Conservation (phyloP, 257 asterid species). For the Solanum arcanum region DNA sequence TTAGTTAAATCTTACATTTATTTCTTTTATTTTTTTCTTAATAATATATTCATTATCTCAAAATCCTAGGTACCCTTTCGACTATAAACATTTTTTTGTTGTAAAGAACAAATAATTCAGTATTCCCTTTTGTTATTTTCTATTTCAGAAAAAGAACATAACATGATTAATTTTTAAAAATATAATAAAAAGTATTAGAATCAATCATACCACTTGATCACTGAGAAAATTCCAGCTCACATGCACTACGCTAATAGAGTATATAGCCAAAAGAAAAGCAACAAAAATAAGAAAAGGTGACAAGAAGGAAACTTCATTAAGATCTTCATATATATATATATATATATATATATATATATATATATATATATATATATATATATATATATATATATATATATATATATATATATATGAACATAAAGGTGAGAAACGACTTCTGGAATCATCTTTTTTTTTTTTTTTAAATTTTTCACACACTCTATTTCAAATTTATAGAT, state of each 20-base stretch:
- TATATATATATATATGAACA: neutral
- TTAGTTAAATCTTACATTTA: too few species aligned
- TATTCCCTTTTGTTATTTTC: neutral
- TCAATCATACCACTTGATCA: neutral
- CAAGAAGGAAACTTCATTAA: neutral
- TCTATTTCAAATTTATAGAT: neutral
- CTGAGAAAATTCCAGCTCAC: neutral
- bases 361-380: too few species aligned
- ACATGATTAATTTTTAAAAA: neutral
- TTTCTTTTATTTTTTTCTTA: too few species aligned
- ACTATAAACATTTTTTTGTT: neutral
- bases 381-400: too few species aligned
- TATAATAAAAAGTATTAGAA: neutral
- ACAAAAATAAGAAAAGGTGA: neutral
- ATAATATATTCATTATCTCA: too few species aligned
- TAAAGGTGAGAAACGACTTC: neutral
- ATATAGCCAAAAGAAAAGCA: neutral
- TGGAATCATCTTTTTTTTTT: neutral
- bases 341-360: too few species aligned
- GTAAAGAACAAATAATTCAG: neutral
- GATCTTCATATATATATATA: neutral
- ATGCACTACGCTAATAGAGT: neutral
- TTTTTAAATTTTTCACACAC: neutral
- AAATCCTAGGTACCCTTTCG: too few species aligned
- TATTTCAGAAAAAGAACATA: neutral